Evolutionary conservation across 495 filamentous ascomycete species (phyloP).

Genomic region (Xylaria intraflava): DNA sequence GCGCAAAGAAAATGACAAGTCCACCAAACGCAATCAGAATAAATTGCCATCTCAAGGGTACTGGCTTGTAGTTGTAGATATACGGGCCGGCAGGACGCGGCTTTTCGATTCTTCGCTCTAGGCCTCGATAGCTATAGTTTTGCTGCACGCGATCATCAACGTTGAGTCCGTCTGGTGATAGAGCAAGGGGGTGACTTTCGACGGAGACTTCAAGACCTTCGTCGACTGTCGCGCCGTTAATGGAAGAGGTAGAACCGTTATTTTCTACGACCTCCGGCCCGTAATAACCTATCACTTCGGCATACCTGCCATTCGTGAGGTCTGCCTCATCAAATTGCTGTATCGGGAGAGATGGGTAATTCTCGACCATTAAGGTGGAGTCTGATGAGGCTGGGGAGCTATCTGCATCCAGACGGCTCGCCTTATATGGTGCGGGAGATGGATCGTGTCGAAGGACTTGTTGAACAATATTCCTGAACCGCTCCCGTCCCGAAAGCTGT

Average conservation of each 20-base stretch:
- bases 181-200: neutral
- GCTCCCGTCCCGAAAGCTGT: conserved; percentile 4
- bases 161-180: conserved; percentile 10
- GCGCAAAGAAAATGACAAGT: conserved; percentile 9
- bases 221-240: conserved; percentile 14
- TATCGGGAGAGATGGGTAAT: conserved; percentile 19
- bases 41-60: conserved; percentile 9
- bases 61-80: conserved; percentile 17
- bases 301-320: conserved; percentile 3
- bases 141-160: conserved; percentile 14
- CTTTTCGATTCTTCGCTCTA: conserved; percentile 15
- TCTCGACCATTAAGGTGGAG: conserved; percentile 9
- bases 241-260: conserved; percentile 2
- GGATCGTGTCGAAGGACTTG: conserved; percentile 12
- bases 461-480: conserved; percentile 17
- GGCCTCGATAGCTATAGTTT: conserved; percentile 18
- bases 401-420: neutral
- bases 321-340: conserved; percentile 15
- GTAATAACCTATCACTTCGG: conserved; percentile 6
- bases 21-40: conserved; percentile 9
- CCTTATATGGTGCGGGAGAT: neutral
- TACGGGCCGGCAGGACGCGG: neutral
- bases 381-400: conserved; percentile 20
- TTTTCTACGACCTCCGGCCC: conserved; percentile 12
- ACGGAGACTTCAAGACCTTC: conserved; percentile 16